Base-by-base conservation (phyloP, 148 eudicot species). In the Chenopodium album region DNA sequence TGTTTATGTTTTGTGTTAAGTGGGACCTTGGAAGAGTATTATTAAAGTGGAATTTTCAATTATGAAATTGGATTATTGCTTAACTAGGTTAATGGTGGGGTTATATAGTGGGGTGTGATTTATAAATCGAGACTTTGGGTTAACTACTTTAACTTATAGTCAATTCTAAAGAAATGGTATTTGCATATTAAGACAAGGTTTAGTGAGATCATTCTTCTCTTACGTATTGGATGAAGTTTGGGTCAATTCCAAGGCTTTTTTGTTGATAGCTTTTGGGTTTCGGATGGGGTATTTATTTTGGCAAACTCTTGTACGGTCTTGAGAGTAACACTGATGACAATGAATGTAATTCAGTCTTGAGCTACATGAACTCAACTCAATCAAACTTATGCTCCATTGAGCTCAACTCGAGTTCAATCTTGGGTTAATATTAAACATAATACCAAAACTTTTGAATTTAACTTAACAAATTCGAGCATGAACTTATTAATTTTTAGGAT, bases 81-180 rank as follows among this genome's bases (percentile, higher is more conserved):
- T 2, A 74, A 71, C 10, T 75, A 44, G 81, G 81, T 31, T 79
- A n/a, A n/a, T 74, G 79, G 79, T 65, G 54, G 75, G 62, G 28
- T 12, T 16, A 62, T 9, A 2, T 41, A 72, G 19, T 73, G 50
- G 59, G 76, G 76, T 23, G 14, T 70, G 60, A 29, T 67, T 72
- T 20, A 34, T 71, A 44, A 12, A 75, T 10, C 31, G 52, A 29
- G 83, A 64, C 79, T 28, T 68, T 70, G 72, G 77, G 68, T 56
- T 63, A 46, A 78, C 65, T 70, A 63, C 65, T 47, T 13, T 1
- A 2, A n/a, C 7, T 41, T 68, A 2, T 76, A 44, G 77, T 71
- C 84, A 76, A 65, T 63, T 13, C 26, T 81, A 7, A 67, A 81
- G 23, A 59, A 66, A 34, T 56, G 23, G 11, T 59, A 19, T 13